Evolutionary conservation across 2,329 filamentous ascomycete species (phyloP), one percentile per base, ranked within the genome.

Genomic region (Colletotrichum sojae): DNA sequence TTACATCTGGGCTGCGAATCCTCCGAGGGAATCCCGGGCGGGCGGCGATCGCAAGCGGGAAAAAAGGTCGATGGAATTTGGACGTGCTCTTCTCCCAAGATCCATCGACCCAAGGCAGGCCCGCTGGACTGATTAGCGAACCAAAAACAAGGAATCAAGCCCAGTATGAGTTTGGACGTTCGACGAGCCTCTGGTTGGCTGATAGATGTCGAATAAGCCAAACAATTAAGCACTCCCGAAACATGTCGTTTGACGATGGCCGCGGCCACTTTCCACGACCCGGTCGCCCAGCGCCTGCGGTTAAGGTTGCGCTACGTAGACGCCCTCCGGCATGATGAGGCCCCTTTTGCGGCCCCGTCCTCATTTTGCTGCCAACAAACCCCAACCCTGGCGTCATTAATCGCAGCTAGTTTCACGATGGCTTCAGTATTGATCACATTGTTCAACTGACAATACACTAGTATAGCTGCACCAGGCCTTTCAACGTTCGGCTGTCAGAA

Each of bases 231-330:
- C 18, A 15, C 20, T 25, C 54, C 55, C 49, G 56, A 69, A 66
- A 60, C 66, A 56, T 56, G 36, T 66, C 36, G 62, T 56, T 66
- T 60, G 66, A 66, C 55, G 18, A 52, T 51, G 55, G 22, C 66
- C 56, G 62, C 62, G 62, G 25, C 62, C 66, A 60, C 25, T 56
- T 56, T 16, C 18, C 51, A 43, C 55, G 66, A 56, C 55, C 62
- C 18, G n/a, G 49, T 56, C 49, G 43, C 18, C 25, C 66, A 48
- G 62, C 66, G 55, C 43, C 49, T 31, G 36, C 22, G 52, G 15
- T 60, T 31, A 20, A 46, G 51, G 66, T 45, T 65, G 43, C 49
- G 31, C 40, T 66, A 66, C 51, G n/a, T 18, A 15, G 43, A 66
- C 66, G 43, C 66, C 65, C 56, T 48, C 46, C 31, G 18, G 49